These are phyloP conservation scores for Coemansia sp. DNA, from an alignment of 192 early-diverging fungal genomes.

Conservation along the genomic window DNA sequence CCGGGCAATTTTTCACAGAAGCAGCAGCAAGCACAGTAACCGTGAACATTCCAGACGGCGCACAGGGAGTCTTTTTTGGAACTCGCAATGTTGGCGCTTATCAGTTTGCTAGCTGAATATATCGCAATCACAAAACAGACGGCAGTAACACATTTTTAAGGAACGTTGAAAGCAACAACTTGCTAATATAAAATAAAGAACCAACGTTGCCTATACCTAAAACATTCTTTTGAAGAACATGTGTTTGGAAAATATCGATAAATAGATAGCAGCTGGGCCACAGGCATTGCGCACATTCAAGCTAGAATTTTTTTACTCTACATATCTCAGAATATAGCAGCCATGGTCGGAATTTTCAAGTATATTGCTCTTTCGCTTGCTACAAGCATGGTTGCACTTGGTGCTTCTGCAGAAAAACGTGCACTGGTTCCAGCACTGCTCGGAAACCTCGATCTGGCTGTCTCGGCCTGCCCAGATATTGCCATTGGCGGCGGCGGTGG, in stretches of 20 bases:
- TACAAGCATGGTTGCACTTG: slow-evolving; percentile 11
- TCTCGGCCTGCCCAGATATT: slow-evolving; percentile 44
- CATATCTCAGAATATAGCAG: background rate
- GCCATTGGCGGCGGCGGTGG: slow-evolving; percentile 27
- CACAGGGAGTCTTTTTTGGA: slow-evolving; percentile 14
- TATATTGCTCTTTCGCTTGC: slow-evolving; percentile 19
- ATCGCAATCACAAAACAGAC: background rate
- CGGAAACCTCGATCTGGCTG: slow-evolving; percentile 36
- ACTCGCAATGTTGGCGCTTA: slow-evolving; percentile 28
- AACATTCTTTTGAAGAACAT: no score
- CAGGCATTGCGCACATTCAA: no score
- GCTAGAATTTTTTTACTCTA: background rate
- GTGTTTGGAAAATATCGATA: no score
- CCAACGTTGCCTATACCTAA: background rate
- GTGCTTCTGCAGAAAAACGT: slow-evolving; percentile 23
- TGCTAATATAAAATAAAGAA: background rate
- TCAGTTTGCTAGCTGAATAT: slow-evolving; percentile 12
- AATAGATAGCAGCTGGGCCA: no score
- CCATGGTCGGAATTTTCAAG: slow-evolving; percentile 31
- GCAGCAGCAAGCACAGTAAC: slow-evolving; percentile 9
- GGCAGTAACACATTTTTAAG: slow-evolving; percentile 1
- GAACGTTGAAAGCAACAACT: slow-evolving; percentile 1
- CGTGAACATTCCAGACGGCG: slow-evolving; percentile 8
- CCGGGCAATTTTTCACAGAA: slow-evolving; percentile 9
- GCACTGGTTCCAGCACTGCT: slow-evolving; percentile 43